Conservation (phyloP, 1,139 yeast species). For the Blastobotrys illinoisensis region DNA sequence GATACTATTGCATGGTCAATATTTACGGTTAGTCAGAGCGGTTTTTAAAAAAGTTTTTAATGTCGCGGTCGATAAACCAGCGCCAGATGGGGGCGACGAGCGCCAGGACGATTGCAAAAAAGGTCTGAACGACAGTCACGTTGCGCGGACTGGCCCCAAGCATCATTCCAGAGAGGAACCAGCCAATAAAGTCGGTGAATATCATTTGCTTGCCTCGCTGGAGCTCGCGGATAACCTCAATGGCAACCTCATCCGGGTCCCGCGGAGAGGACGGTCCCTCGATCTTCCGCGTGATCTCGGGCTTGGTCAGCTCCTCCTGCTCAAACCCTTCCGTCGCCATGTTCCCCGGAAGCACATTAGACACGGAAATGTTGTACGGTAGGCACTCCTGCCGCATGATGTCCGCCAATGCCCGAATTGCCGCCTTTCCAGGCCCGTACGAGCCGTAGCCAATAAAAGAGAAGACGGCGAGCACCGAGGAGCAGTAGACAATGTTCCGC, state of each 20-base stretch:
- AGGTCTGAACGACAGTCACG: slow-evolving; percentile 42
- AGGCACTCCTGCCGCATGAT: slow-evolving; percentile 75
- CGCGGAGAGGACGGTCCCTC: slow-evolving; percentile 83
- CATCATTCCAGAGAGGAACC: slow-evolving; percentile 65
- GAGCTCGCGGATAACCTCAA: slow-evolving; percentile 51
- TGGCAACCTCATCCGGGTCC: slow-evolving; percentile 61
- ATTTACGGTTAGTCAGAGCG: too few relatives aligned
- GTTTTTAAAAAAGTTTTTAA: slow-evolving; percentile 41
- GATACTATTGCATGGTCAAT: too few relatives aligned
- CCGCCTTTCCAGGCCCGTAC: slow-evolving; percentile 86
- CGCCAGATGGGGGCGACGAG: slow-evolving; percentile 62
- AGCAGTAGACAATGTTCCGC: slow-evolving; percentile 67
- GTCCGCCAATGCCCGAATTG: slow-evolving; percentile 68
- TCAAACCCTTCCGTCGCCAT: slow-evolving; percentile 83
- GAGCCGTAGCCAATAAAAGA: slow-evolving; percentile 89
- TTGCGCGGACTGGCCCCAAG: slow-evolving; percentile 69
- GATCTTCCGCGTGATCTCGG: slow-evolving; percentile 69
- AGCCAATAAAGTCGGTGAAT: slow-evolving; percentile 81
- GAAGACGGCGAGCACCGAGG: slow-evolving; percentile 77
- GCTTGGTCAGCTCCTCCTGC: slow-evolving; percentile 80
- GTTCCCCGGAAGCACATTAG: slow-evolving; percentile 78
- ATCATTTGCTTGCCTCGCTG: slow-evolving; percentile 65
- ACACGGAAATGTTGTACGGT: slow-evolving; percentile 51
- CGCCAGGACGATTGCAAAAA: slow-evolving; percentile 44
- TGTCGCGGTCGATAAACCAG: slow-evolving; percentile 50